Base-by-base conservation (phyloP, 1,284 basidiomycete genomes). In the Marasmius sp. region DNA sequence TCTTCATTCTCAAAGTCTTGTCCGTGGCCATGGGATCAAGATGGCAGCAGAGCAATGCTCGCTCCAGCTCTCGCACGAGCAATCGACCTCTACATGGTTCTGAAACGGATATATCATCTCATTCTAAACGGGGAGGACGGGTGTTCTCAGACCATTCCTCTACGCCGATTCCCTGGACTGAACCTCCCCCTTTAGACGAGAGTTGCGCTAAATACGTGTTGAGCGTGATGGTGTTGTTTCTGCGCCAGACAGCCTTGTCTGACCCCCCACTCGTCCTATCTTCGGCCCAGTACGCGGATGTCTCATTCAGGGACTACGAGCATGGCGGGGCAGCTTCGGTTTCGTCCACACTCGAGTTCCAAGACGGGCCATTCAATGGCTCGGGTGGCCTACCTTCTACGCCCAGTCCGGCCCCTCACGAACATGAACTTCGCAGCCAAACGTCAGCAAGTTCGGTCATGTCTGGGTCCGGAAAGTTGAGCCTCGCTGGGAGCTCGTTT, bases 1-100 rank as follows among this genome's bases (percentile, higher is more conserved):
- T 97, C 1, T 94, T 94, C 69, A 77, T 97, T 36, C 82, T 97
- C 67, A 94, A 97, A 75, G 87, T 97, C 47, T 77, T 98, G 18
- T 85, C 90, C 39, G 83, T 84, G 71, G 86, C 85, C 64, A 85
- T 97, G 80, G 86, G 92, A 11, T 88, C 91, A 22, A 89, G 92
- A 52, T 95, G 92, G 91, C 76, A 73, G 22, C 69, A 77, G 68
- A 79, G 41, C 18, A 43, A 75, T 58, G 71, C 72, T 16, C 75
- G 78, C 16, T 73, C 81, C 10, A 73, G 67, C 47, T 81, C 83
- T 34, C 79, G 78, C 36, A 70, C 78, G 39, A 77, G 78, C 70
- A 78, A 72, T 59, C 71, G 72, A 43, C 69, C 72, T 3, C 63
- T 72, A 7, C 65, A 71, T 18, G 71, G 74, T 18, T 72, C 75